These are phyloP conservation scores for Gossypium anomalum DNA, from an alignment of 345 rosid genomes.

Conservation along the genomic window DNA sequence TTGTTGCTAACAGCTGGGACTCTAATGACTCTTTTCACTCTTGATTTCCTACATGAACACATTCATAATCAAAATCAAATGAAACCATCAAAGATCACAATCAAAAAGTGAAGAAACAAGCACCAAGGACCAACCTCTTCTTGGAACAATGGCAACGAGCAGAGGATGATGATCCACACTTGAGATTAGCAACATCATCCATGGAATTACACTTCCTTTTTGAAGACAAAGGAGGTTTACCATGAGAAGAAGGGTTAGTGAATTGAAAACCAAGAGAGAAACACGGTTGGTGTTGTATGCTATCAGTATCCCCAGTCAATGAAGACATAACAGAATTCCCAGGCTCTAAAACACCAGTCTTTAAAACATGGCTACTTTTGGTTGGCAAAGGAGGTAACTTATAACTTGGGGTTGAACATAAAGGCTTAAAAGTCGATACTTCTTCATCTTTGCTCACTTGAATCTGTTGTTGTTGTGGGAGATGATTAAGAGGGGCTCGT, in stretches of 20 bases:
- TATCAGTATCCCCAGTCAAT: slow-evolving; percentile 64
- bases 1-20: slow-evolving; percentile 77
- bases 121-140: slow-evolving; percentile 51
- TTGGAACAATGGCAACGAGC: slow-evolving; percentile 89
- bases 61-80: background rate
- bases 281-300: slow-evolving; percentile 36
- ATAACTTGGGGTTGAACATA: slow-evolving; percentile 60
- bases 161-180: slow-evolving; percentile 53
- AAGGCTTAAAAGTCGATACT: slow-evolving; percentile 57
- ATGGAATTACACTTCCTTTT: slow-evolving; percentile 73
- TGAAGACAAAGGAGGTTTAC: slow-evolving; percentile 61
- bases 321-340: slow-evolving; percentile 45
- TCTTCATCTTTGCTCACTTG: slow-evolving; percentile 26
- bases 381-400: slow-evolving; percentile 68
- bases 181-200: slow-evolving; percentile 48
- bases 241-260: slow-evolving; percentile 50
- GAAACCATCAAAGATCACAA: background rate
- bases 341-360: slow-evolving; percentile 28
- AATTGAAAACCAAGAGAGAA: slow-evolving; percentile 64
- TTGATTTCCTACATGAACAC: slow-evolving; percentile 51
- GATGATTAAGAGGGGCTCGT: slow-evolving; percentile 35
- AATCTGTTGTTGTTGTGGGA: slow-evolving; percentile 13
- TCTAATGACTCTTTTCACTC: slow-evolving; percentile 58
- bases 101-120: background rate
- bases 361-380: slow-evolving; percentile 20